Conservation (phyloP, 805 yeast genomes). For the Wickerhamomyces sydowiorum region DNA sequence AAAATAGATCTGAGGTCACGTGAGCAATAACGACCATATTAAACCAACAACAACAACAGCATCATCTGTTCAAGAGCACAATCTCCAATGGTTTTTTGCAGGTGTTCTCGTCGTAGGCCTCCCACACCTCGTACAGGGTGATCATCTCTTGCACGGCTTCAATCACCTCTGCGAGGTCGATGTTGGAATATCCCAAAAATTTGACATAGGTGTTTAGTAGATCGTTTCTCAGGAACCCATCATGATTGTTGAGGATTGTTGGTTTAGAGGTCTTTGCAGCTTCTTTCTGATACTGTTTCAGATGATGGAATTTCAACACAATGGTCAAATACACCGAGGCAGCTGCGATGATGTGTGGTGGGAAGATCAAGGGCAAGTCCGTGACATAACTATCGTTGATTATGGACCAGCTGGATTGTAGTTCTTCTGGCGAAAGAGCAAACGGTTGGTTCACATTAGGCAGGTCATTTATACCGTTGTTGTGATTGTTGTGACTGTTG, state of each 20-base stretch:
- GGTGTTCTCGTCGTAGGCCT: constrained; percentile 60
- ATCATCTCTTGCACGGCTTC: constrained; percentile 83
- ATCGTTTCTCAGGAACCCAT: constrained; percentile 15
- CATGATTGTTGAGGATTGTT: constrained; percentile 10
- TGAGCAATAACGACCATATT: too few species aligned
- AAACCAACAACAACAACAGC: not conserved
- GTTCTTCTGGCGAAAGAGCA: constrained; percentile 52
- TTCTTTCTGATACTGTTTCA: constrained; percentile 14
- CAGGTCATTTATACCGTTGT: not conserved
- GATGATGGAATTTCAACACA: constrained; percentile 39
- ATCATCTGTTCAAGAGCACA: constrained; percentile 15
- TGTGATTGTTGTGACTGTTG: not conserved
- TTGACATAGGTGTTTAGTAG: constrained; percentile 52
- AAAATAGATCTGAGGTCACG: not conserved
- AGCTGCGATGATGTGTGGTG: constrained; percentile 86
- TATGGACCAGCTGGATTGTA: constrained; percentile 85
- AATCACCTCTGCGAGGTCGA: constrained; percentile 70
- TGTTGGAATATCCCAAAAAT: constrained; percentile 70
- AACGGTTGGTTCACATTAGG: constrained; percentile 13
- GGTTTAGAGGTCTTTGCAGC: not conserved
- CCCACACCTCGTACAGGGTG: constrained; percentile 81
- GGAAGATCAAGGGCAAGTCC: constrained; percentile 73
- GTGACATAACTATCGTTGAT: constrained; percentile 87
- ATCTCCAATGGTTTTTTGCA: constrained; percentile 20
- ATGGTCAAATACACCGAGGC: constrained; percentile 78